Base-by-base conservation (phyloP, 257 asterid species). In the Solanum verrucosum region DNA sequence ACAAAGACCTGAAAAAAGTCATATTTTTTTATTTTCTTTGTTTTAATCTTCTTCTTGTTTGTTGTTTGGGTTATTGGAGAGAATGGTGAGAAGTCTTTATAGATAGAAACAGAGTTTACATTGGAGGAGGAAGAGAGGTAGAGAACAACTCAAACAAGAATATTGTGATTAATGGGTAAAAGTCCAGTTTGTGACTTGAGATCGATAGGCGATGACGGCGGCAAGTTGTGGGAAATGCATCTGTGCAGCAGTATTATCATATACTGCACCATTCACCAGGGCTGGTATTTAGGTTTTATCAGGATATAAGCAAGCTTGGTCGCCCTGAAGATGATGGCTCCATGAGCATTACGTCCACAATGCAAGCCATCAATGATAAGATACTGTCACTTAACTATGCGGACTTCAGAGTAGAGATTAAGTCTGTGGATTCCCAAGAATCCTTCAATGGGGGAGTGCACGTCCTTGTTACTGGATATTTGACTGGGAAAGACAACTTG, bases 311-410 rank as follows among this genome's bases (percentile, higher is more conserved):
- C 86, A 91, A 87, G 91, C 90, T 95, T 52, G 98, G 97, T 77
- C 95, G 97, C 40, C 95, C 96, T 6, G 95, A 92, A 87, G 92
- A 81, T 63, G 95, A 95, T 90, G 95, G 97, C 77, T 89, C 98
- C 87, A 88, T 95, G 93, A 87, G 92, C 93, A 79, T 91, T 88
- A 94, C 95, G 75, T 92, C 97, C 83, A 92, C 97, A 59, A 92
- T 94, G 29, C 29, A 27, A 27, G 29, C 29, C 29, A 27, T 27
- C 29, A 27, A 27, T 27, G 29, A 27, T 27, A 27, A 27, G 29
- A 27, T 27, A 27, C 29, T 27, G 29, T 27, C 29, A 27, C 29
- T 27, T 27, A 27, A 27, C 29, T 27, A 27, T 27, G 29, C 29
- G 29, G 29, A 27, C 29, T 27, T 27, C 29, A 27, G 29, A 27